phyloP scores from a whole-genome alignment of 495 filamentous ascomycete genomes.

The Penicillium egyptiacum region DNA sequence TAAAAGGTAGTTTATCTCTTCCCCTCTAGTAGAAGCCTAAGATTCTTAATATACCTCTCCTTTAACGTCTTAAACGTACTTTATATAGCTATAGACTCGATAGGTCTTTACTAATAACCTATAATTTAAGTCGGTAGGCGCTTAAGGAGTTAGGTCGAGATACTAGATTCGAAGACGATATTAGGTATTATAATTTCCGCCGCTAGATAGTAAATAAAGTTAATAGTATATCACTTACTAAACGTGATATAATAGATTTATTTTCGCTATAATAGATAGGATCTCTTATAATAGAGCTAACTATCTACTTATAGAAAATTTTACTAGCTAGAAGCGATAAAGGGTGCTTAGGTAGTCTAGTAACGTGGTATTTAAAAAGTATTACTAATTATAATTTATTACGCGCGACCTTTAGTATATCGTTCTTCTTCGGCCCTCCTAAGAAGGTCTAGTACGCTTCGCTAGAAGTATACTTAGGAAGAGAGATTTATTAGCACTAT shows the following conservation, averaged over 20 bases:
- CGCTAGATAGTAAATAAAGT: slow-evolving; percentile 35
- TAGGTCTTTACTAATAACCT: too few species aligned
- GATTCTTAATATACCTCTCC: too few species aligned
- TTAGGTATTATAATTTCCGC: slow-evolving; percentile 36
- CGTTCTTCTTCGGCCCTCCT: slow-evolving; percentile 27
- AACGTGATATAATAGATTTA: too few species aligned
- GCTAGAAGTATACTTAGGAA: slow-evolving; percentile 30
- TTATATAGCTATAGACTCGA: too few species aligned
- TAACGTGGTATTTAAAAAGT: slow-evolving; percentile 30
- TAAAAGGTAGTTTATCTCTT: too few species aligned
- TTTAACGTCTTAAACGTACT: too few species aligned
- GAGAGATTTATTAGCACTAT: slow-evolving; percentile 24
- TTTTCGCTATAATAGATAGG: too few species aligned
- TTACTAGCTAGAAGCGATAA: slow-evolving; percentile 34
- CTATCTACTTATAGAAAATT: slow-evolving; percentile 12
- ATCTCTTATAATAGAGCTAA: too few species aligned
- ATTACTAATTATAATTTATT: slow-evolving; percentile 35
- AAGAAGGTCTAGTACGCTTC: slow-evolving; percentile 23
- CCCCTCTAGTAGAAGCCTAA: too few species aligned
- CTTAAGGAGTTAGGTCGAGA: slow-evolving; percentile 24
- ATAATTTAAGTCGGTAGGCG: slow-evolving; percentile 6
- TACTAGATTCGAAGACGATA: slow-evolving; percentile 33
- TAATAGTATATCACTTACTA: too few species aligned
- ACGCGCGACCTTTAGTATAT: slow-evolving; percentile 27
- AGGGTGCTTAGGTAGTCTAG: slow-evolving; percentile 35